A percentile compares a stretch with the other conserved stretches of the same genome.
These are phyloP conservation scores for Zhuliangozyma parablackwelliae DNA, from an alignment of 1,139 yeast species.

Conservation along the genomic window DNA sequence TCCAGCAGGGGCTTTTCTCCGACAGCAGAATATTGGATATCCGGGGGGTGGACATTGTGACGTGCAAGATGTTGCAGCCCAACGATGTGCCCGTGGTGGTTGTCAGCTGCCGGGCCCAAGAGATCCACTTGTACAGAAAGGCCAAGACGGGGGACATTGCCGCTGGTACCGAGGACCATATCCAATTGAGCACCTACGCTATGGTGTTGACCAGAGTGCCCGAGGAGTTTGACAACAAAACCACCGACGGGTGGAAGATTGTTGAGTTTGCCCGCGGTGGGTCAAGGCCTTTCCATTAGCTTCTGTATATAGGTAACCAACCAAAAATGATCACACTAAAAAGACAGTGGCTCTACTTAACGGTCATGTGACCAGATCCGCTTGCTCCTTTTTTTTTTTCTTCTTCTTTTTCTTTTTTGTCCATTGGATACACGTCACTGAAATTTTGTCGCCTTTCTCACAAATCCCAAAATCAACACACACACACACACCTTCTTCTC, in stretches of 20 bases:
- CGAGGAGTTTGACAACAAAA: slow-evolving; percentile 83
- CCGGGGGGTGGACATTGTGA: slow-evolving; percentile 90
- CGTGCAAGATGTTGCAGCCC: slow-evolving; percentile 85
- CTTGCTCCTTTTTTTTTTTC: not conserved
- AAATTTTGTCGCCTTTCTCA: not conserved
- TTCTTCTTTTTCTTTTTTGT: slow-evolving; percentile 1
- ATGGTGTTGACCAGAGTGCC: slow-evolving; percentile 93
- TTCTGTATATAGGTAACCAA: slow-evolving; percentile 6
- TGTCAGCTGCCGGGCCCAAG: slow-evolving; percentile 95
- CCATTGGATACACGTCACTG: not conserved
- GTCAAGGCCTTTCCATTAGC: slow-evolving; percentile 77
- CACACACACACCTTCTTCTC: not conserved
- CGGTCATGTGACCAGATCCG: not conserved
- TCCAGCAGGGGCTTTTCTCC: slow-evolving; percentile 86
- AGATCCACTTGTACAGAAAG: slow-evolving; percentile 83
- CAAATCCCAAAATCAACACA: not conserved
- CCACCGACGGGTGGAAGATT: slow-evolving; percentile 97
- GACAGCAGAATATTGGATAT: slow-evolving; percentile 92
- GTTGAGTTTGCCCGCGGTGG: slow-evolving; percentile 94
- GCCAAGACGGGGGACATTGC: slow-evolving; percentile 90
- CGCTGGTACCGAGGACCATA: slow-evolving; percentile 94
- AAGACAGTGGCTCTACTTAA: not conserved
- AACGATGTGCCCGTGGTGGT: slow-evolving; percentile 91
- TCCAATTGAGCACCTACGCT: slow-evolving; percentile 89
- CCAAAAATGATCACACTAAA: too few relatives aligned